Evolutionary conservation across 129 eudicot genomes (phyloP), one percentile per base, ranked within the genome.

Genomic region (Arctium lappa): DNA sequence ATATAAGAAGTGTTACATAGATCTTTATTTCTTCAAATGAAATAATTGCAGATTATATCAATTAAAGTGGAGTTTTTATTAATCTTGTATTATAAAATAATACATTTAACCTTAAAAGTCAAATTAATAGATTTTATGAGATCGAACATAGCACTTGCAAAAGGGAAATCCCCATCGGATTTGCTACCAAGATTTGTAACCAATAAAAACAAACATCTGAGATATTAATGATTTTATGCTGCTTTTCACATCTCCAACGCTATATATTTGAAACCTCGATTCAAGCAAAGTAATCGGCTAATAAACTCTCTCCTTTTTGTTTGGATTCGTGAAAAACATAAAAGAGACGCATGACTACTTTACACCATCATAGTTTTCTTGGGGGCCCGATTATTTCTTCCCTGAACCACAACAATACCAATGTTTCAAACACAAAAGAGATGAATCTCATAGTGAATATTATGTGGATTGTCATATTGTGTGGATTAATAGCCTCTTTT

Each of bases 361-460:
- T 73, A 65, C 60, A 84, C 68, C 70, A 73, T 60, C 86, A 63
- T 44, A 84, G 37, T 78, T 69, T 72, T 72, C 78, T 80, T 1
- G 69, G 27, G 8, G 79, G 75, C 1, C 50, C 70, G 13, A 11
- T 84, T 63, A 2, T 22, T 62, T 63, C 79, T 8, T 42, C 79
- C 13, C 79, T 75, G 15, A 6, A 78, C 36, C 74, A 84, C 79
- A 78, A 84, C 12, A 70, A 60, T 39, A 84, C 78, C 4, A 63
- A 62, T 22, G 12, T 34, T 37, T 6, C 79, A 62, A 84, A 73
- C 79, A 0, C 76, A 73, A 84, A 79, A 3, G 80, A 79, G 76
- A 79, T 73, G 80, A 84, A 65, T 65, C 72, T 79, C 32, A 33
- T 79, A 73, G 33, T 84, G 50, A 79, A 84, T 84, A 79, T 84